A percentile compares a stretch with the other conserved stretches of the same genome.
These are phyloP conservation scores for Paramecium biaurelia DNA, from an alignment of 73 alveolate genomes.

Conservation along the genomic window DNA sequence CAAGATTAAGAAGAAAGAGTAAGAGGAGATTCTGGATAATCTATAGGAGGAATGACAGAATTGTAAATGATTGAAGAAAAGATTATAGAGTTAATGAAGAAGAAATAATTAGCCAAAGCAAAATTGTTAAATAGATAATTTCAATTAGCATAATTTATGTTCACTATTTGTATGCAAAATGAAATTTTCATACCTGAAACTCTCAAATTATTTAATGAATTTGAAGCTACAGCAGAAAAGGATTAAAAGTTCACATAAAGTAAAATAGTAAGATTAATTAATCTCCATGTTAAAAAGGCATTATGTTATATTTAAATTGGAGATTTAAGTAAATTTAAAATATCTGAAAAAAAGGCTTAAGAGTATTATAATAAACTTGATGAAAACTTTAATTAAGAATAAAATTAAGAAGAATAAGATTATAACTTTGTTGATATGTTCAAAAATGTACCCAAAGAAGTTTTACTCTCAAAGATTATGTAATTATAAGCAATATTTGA, in stretches of 20 bases:
- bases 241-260: neutral
- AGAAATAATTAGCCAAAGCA: conserved; percentile 15
- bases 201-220: conserved; percentile 7
- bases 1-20: neutral
- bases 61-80: conserved; percentile 35
- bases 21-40: neutral
- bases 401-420: neutral
- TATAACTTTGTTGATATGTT: conserved; percentile 43
- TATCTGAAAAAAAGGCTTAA: neutral
- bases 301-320: conserved; percentile 34
- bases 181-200: conserved; percentile 48
- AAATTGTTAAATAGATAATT: conserved; percentile 35
- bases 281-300: conserved; percentile 38
- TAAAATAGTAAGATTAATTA: neutral
- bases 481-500: conserved; percentile 21
- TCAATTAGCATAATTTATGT: conserved; percentile 30
- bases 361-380: neutral
- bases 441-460: conserved; percentile 46
- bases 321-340: neutral
- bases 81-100: neutral
- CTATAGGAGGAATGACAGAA: conserved; percentile 13
- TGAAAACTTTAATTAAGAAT: neutral
- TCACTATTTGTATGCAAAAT: conserved; percentile 28
- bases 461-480: neutral
- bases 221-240: conserved; percentile 33